Conservation (phyloP, 441 rosid species). For the Brassica hybrid region DNA sequence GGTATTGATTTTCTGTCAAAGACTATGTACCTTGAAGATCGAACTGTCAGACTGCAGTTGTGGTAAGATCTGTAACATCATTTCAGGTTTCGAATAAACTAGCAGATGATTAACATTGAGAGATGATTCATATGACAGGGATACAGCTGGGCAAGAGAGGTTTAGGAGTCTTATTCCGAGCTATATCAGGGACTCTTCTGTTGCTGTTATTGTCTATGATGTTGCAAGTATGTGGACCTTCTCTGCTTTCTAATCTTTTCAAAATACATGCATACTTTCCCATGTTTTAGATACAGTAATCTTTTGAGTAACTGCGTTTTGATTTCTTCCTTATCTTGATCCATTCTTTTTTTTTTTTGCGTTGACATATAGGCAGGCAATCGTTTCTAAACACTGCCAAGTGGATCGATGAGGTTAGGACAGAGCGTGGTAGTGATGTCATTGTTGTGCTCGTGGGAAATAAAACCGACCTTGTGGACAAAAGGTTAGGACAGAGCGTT, state of each 20-base stretch:
- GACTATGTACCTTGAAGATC: slow-evolving; percentile 94
- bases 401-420: slow-evolving; percentile 91
- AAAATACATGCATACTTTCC: slow-evolving; percentile 5
- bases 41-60: slow-evolving; percentile 83
- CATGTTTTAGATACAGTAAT: too few relatives aligned
- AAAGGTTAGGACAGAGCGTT: slow-evolving; percentile 54
- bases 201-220: slow-evolving; percentile 85
- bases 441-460: slow-evolving; percentile 91
- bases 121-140: slow-evolving; percentile 54
- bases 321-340: slow-evolving; percentile 7
- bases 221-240: slow-evolving; percentile 72
- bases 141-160: slow-evolving; percentile 88
- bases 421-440: slow-evolving; percentile 92
- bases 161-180: slow-evolving; percentile 91
- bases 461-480: slow-evolving; percentile 91
- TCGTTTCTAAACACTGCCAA: slow-evolving; percentile 79
- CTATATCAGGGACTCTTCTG: slow-evolving; percentile 83
- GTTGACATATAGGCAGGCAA: slow-evolving; percentile 65
- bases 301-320: not conserved
- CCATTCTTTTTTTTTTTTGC: not conserved
- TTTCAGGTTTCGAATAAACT: too few relatives aligned
- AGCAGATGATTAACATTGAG: too few relatives aligned
- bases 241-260: not conserved
- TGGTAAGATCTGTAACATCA: slow-evolving; percentile 50
- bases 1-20: slow-evolving; percentile 92